Base-by-base conservation (phyloP, 352 stramenopile genomes). In the Phytopythium oedochilum region DNA sequence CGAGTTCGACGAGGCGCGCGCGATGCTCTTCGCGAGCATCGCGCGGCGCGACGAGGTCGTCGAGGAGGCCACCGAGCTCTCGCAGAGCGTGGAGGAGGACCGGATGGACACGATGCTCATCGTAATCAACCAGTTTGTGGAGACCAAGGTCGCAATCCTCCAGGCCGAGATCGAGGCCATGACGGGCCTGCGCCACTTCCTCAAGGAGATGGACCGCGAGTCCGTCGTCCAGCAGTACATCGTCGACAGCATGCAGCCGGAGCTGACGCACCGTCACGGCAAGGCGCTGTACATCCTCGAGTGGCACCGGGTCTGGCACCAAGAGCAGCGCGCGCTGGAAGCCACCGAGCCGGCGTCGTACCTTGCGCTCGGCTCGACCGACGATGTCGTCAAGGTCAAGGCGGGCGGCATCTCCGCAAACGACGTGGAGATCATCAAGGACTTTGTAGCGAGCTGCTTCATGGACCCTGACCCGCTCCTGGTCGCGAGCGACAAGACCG, bases 151-250 rank as follows among this genome's bases (percentile, higher is more conserved):
- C 45, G 76, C 81, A 11, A 91, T 91, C 48, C 55, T 94, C 25
- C 71, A 90, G 36, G 84, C 81, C 25, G 84, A 94, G 59, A 92
- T 94, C 55, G 81, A 92, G 35, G 78, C 65, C 10, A 83, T 94
- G 70, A 60, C 64, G 1, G 73, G 72, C 22, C 72, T 94, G 54
- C 78, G 89, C 53, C 65, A 65, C 34, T 75, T 88, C 31, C 67
- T 94, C 12, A 68, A 74, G n/a, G 70, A 71, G 14, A 86, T 91
- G 76, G 84, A 94, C 48, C 79, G 82, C 20, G 76, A 88, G n/a
- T 90, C 84, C 2, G 82, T 91, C 26, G 83, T 94, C 22, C 81
- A 94, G 73, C 81, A 94, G 62, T 94, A 91, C 48, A 86, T 94
- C 50, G 70, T 90, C 28, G 84, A 94, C 62, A 75, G 71, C 45